A percentile compares a stretch with the other conserved stretches of the same genome.
Evolutionary conservation across 2,329 filamentous ascomycete species (phyloP).

Genomic region (Calonectria naviculata): DNA sequence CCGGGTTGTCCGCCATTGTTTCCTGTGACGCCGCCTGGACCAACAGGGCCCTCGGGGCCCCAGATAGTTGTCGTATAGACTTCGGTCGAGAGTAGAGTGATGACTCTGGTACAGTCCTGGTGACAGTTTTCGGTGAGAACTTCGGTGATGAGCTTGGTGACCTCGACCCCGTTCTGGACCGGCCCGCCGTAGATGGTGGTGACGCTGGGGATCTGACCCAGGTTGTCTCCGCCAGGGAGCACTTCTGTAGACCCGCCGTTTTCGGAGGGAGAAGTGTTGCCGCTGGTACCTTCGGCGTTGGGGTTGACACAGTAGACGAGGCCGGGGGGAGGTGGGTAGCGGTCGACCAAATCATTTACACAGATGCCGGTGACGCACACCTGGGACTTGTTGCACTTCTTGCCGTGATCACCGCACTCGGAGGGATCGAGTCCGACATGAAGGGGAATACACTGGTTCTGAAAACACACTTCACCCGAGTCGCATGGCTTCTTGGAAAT

Average conservation of each 20-base stretch:
- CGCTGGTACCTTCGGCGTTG: background rate
- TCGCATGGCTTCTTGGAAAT: constrained; percentile 16
- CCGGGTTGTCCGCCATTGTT: background rate
- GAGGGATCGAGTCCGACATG: constrained; percentile 21
- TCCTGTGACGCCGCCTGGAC: background rate
- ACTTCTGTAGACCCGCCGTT: constrained; percentile 4
- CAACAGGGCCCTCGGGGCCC: background rate
- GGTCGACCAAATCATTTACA: constrained; percentile 4
- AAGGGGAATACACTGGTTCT: constrained; percentile 13
- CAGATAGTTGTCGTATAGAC: constrained; percentile 2
- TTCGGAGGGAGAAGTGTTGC: constrained; percentile 6
- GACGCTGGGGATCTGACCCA: background rate
- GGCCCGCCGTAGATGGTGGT: background rate
- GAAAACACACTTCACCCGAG: constrained; percentile 19
- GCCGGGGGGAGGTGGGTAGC: constrained; percentile 11
- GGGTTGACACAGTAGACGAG: constrained; percentile 5
- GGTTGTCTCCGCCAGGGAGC: background rate
- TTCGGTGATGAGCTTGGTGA: constrained; percentile 2
- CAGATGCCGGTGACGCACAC: constrained; percentile 21
- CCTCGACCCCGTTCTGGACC: background rate
- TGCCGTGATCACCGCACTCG: constrained; percentile 14
- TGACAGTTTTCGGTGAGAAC: constrained; percentile 1
- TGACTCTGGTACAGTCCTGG: background rate
- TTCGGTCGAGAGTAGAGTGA: constrained; percentile 3
- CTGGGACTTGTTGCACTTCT: constrained; percentile 17